These are phyloP conservation scores for Coniosporium tulheliwenetii DNA, from an alignment of 2,329 filamentous ascomycete species.

Conservation along the genomic window DNA sequence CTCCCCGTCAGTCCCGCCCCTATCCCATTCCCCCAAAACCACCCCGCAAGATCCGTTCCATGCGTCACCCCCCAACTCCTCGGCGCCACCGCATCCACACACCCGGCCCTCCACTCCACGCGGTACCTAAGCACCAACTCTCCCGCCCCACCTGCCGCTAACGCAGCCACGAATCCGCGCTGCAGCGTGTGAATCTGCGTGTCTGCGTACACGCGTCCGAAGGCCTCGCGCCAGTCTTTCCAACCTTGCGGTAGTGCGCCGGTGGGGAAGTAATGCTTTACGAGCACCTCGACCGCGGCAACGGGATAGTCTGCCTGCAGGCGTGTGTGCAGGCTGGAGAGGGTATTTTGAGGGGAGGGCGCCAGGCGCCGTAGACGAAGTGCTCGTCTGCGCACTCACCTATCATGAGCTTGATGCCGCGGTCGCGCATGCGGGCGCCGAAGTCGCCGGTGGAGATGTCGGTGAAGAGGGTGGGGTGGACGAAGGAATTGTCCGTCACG, in stretches of 20 bases:
- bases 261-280: slow-evolving; percentile 27
- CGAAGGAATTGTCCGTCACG: slow-evolving; percentile 33
- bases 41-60: slow-evolving; percentile 35
- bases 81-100: slow-evolving; percentile 26
- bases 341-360: slow-evolving; percentile 27
- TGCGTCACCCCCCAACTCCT: slow-evolving; percentile 38
- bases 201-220: slow-evolving; percentile 39
- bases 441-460: slow-evolving; percentile 34
- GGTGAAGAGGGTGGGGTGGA: slow-evolving; percentile 25
- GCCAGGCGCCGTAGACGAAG: slow-evolving; percentile 34
- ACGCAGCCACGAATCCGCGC: slow-evolving; percentile 32
- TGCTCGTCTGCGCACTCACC: slow-evolving; percentile 41
- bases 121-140: slow-evolving; percentile 35
- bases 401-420: slow-evolving; percentile 33
- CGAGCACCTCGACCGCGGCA: slow-evolving; percentile 24
- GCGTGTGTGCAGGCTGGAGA: slow-evolving; percentile 26
- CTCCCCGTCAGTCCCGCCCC: slow-evolving; percentile 18
- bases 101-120: slow-evolving; percentile 36
- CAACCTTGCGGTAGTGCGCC: slow-evolving; percentile 22
- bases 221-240: slow-evolving; percentile 34
- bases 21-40: slow-evolving; percentile 38
- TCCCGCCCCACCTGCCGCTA: slow-evolving; percentile 27
- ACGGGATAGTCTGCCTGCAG: slow-evolving; percentile 38
- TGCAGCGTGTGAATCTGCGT: slow-evolving; percentile 39
- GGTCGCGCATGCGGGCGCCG: slow-evolving; percentile 25